These are phyloP conservation scores for Fusarium sp. DNA, from an alignment of 2,329 filamentous ascomycete genomes.

Conservation along the genomic window DNA sequence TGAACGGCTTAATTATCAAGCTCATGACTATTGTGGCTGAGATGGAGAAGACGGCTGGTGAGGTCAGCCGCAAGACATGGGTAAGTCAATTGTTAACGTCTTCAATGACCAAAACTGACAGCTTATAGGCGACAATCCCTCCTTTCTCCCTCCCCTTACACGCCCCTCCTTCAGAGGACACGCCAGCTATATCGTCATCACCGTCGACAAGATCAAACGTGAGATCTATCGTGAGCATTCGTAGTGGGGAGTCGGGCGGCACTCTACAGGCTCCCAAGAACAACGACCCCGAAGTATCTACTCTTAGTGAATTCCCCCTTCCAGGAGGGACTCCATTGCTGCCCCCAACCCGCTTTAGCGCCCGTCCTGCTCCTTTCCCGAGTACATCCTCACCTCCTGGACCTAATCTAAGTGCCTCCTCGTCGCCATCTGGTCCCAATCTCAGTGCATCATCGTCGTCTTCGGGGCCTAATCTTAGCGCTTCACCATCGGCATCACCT, in stretches of 20 bases:
- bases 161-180: constrained; percentile 20
- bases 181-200: constrained; percentile 24
- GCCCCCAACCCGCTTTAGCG: constrained; percentile 40
- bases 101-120: constrained; percentile 23
- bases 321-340: constrained; percentile 46
- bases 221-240: constrained; percentile 40
- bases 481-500: background rate
- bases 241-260: constrained; percentile 32
- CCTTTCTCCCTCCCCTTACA: constrained; percentile 45
- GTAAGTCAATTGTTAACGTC: constrained; percentile 63
- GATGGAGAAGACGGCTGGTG: constrained; percentile 88
- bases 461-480: constrained; percentile 15
- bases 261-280: constrained; percentile 24
- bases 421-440: constrained; percentile 26
- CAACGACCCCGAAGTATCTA: constrained; percentile 42
- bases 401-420: constrained; percentile 25
- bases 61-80: constrained; percentile 84
- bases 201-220: constrained; percentile 26
- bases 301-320: constrained; percentile 48
- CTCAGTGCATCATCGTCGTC: constrained; percentile 31
- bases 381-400: background rate
- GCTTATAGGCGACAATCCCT: constrained; percentile 44
- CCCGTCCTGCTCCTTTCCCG: constrained; percentile 10
- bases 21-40: constrained; percentile 85
- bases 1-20: constrained; percentile 80